These are phyloP conservation scores for Aspergillus baeticus DNA, from an alignment of 495 filamentous ascomycete genomes.

Conservation along the genomic window DNA sequence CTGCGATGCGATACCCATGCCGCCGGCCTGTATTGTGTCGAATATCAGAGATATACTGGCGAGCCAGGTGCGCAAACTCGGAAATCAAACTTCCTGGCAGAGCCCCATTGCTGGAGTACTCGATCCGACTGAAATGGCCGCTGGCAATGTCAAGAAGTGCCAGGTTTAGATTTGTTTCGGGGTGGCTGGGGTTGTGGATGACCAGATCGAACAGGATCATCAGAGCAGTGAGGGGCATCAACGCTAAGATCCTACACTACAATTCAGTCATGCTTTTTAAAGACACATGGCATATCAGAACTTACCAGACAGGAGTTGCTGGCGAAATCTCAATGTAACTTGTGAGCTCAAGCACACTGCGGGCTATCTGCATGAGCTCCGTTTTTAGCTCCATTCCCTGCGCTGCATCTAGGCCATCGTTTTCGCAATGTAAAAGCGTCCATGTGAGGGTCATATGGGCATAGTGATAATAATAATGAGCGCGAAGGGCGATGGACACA, in stretches of 20 bases:
- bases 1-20: too few relatives aligned
- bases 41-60: slow-evolving; percentile 24
- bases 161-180: slow-evolving; percentile 29
- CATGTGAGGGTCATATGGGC: slow-evolving; percentile 19
- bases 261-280: not conserved
- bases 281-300: not conserved
- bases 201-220: slow-evolving; percentile 38
- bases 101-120: slow-evolving; percentile 30
- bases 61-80: slow-evolving; percentile 32
- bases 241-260: slow-evolving; percentile 4
- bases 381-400: slow-evolving; percentile 14
- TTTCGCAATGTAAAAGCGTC: slow-evolving; percentile 16
- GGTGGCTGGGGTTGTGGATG: slow-evolving; percentile 31
- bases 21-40: not conserved
- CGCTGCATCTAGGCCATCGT: not conserved
- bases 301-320: slow-evolving; percentile 20
- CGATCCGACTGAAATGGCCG: slow-evolving; percentile 32
- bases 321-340: slow-evolving; percentile 21
- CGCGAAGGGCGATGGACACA: slow-evolving; percentile 10
- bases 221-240: slow-evolving; percentile 28
- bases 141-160: slow-evolving; percentile 33
- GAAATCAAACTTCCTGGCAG: slow-evolving; percentile 31
- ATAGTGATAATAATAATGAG: slow-evolving; percentile 20
- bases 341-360: slow-evolving; percentile 20
- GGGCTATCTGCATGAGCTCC: slow-evolving; percentile 16